Evolutionary conservation across 2,329 filamentous ascomycete species (phyloP).

Genomic region (Ophiostoma populinum): DNA sequence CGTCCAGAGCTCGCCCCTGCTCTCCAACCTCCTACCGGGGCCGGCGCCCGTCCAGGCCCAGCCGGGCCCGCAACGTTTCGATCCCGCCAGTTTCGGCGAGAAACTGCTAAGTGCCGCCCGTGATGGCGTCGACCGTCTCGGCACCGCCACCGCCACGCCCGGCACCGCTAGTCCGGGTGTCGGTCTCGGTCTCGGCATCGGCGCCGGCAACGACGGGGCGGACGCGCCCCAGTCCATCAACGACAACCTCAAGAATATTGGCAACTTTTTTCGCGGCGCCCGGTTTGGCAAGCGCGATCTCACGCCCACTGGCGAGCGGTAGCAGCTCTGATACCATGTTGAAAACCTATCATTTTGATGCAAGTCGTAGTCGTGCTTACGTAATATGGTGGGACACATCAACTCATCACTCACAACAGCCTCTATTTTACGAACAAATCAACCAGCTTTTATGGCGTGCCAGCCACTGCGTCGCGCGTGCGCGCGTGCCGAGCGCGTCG

Average conservation of each 20-base stretch:
- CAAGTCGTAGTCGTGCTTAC: no score
- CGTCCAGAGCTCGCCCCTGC: conserved; percentile 49
- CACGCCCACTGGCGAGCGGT: conserved; percentile 18
- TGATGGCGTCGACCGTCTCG: conserved; percentile 65
- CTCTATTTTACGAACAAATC: conserved; percentile 2
- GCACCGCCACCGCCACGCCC: no score
- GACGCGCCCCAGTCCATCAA: conserved; percentile 50
- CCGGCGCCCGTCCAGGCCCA: no score
- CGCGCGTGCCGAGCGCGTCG: no score
- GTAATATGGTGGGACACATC: no score
- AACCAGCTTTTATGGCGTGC: no score
- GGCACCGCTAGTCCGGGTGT: conserved; percentile 12
- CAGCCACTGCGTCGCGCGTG: no score
- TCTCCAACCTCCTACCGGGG: conserved; percentile 56
- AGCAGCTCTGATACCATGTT: no score
- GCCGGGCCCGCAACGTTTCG: conserved; percentile 8
- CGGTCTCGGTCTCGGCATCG: conserved; percentile 1
- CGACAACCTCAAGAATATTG: conserved; percentile 87
- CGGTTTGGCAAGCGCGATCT: conserved; percentile 50
- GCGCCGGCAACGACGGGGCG: conserved; percentile 10
- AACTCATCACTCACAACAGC: no score
- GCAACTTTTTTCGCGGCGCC: conserved; percentile 79
- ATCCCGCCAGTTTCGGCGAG: conserved; percentile 43
- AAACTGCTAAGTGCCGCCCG: conserved; percentile 76
- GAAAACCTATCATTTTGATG: no score